These are phyloP conservation scores for Tetraselmis chui DNA, from an alignment of 139 green algal species.

Conservation along the genomic window DNA sequence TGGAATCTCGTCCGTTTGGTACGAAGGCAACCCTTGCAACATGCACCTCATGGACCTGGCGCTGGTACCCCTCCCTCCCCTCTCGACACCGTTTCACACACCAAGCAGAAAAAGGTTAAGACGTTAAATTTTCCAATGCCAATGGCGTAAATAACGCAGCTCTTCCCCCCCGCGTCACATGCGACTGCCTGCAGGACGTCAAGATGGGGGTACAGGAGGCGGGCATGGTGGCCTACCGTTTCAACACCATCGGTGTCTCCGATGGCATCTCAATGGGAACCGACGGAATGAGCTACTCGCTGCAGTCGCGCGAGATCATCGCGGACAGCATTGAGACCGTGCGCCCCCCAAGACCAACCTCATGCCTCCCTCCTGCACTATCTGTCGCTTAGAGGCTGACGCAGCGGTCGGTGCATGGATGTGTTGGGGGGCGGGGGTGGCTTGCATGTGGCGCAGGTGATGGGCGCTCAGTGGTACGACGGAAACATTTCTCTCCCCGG, in stretches of 20 bases:
- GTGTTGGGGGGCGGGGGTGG: no score
- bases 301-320: conserved; percentile 72
- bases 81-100: no score
- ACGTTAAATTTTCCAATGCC: no score
- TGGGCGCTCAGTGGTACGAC: conserved; percentile 69
- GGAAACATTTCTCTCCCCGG: conserved; percentile 83
- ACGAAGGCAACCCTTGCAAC: conserved; percentile 99
- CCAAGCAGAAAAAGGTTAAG: no score
- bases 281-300: conserved; percentile 91
- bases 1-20: conserved; percentile 93
- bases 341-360: no score
- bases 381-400: no score
- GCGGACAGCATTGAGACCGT: conserved; percentile 96
- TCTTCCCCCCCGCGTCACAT: no score
- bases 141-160: no score
- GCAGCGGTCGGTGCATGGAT: no score
- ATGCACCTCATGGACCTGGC: conserved; percentile 96
- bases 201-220: conserved; percentile 26
- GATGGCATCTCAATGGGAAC: conserved; percentile 99
- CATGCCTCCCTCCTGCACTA: no score
- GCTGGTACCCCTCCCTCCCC: background rate
- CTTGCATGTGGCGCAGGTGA: background rate
- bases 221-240: conserved; percentile 83
- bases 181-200: background rate
- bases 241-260: conserved; percentile 82